phyloP scores from a whole-genome alignment of 768 basidiomycete species.

The Phanerochaete sordida region DNA sequence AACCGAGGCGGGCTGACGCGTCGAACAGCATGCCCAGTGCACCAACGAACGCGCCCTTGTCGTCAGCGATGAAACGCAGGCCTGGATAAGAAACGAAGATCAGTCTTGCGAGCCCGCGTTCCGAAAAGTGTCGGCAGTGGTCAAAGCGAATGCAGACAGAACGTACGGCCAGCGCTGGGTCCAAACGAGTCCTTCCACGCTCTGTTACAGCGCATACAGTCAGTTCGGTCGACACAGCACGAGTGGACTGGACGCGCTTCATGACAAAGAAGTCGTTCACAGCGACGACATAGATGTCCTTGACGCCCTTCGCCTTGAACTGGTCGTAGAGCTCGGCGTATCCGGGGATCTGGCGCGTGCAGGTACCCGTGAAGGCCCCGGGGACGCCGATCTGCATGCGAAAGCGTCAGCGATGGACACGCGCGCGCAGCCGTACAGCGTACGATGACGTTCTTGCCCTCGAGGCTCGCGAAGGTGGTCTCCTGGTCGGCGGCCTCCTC shows the following conservation, averaged over 20 bases:
- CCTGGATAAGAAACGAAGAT: slow-evolving; percentile 17
- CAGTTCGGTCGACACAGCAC: neutral
- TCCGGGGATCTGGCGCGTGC: slow-evolving; percentile 55
- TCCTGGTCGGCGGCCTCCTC: slow-evolving; percentile 48
- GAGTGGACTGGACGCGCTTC: slow-evolving; percentile 23
- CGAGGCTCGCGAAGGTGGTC: slow-evolving; percentile 38
- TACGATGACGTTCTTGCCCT: slow-evolving; percentile 64
- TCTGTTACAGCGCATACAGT: slow-evolving; percentile 27
- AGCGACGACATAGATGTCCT: slow-evolving; percentile 64
- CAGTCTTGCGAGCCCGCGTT: too few relatives aligned
- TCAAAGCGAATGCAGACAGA: neutral
- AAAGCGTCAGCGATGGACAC: neutral
- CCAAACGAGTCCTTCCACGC: slow-evolving; percentile 68
- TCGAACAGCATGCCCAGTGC: slow-evolving; percentile 43
- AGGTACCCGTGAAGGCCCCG: slow-evolving; percentile 73
- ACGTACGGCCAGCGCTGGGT: slow-evolving; percentile 52
- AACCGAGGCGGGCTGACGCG: slow-evolving; percentile 56
- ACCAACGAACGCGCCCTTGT: slow-evolving; percentile 47
- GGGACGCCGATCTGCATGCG: slow-evolving; percentile 62
- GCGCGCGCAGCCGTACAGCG: slow-evolving; percentile 18
- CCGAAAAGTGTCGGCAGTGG: slow-evolving; percentile 29
- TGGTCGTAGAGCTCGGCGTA: slow-evolving; percentile 65
- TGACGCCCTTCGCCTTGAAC: slow-evolving; percentile 74
- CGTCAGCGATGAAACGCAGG: slow-evolving; percentile 46
- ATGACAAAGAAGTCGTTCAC: slow-evolving; percentile 82